A percentile compares a stretch with the other conserved stretches of the same genome.
These are phyloP conservation scores for Corchorus olitorius DNA, from an alignment of 345 rosid species.

Conservation along the genomic window DNA sequence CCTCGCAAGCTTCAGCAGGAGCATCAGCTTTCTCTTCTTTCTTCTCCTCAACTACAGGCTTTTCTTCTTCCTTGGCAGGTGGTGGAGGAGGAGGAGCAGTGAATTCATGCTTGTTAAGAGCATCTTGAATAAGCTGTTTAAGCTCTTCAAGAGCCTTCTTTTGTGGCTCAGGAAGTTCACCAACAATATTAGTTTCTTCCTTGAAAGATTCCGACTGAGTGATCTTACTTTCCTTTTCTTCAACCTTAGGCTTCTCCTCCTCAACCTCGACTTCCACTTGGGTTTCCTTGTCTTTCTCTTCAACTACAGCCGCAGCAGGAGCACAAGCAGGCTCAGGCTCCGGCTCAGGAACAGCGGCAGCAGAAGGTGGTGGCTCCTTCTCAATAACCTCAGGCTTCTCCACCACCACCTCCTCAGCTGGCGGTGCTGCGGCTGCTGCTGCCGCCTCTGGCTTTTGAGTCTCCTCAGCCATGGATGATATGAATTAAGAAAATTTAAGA, in stretches of 20 bases:
- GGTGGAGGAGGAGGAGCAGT: conserved; percentile 37
- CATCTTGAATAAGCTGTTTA: conserved; percentile 58
- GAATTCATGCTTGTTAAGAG: conserved; percentile 54
- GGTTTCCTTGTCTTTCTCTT: background rate
- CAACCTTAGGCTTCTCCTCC: background rate
- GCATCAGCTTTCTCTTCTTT: conserved; percentile 22
- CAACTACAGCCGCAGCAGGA: background rate
- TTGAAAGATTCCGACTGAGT: conserved; percentile 54
- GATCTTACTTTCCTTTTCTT: conserved; percentile 27
- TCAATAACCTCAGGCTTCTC: conserved; percentile 29
- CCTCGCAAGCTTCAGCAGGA: conserved; percentile 20
- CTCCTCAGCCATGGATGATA: conserved; percentile 40
- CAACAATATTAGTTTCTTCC: conserved; percentile 67
- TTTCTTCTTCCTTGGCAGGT: conserved; percentile 33
- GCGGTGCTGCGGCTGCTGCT: background rate
- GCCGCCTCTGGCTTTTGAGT: conserved; percentile 26
- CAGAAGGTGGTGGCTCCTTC: conserved; percentile 37
- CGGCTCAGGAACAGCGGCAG: conserved; percentile 26
- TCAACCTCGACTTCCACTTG: background rate
- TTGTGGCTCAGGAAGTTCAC: conserved; percentile 54
- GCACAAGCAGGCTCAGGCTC: conserved; percentile 27
- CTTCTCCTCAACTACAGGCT: conserved; percentile 16
- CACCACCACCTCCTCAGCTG: conserved; percentile 31
- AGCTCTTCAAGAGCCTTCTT: conserved; percentile 65
- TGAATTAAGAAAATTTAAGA: background rate